Evolutionary conservation across 2,329 filamentous ascomycete genomes (phyloP).

Genomic region (Gremmenia infestans): DNA sequence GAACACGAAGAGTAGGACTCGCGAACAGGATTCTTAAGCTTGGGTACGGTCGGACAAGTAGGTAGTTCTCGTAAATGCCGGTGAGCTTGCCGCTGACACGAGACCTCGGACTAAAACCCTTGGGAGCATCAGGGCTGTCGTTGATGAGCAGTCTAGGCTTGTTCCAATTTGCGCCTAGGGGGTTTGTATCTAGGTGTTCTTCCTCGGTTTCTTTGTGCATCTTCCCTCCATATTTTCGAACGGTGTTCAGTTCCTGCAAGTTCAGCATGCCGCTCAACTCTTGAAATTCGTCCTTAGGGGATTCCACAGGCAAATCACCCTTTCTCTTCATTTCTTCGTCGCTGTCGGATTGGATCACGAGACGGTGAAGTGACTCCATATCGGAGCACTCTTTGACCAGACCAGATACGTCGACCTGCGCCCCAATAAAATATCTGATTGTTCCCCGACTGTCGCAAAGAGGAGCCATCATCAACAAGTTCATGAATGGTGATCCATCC

Average conservation of each 20-base stretch:
- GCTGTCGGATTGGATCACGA: slow-evolving; percentile 35
- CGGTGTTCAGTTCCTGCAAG: slow-evolving; percentile 58
- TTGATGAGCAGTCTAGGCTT: slow-evolving; percentile 39
- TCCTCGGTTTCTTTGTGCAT: slow-evolving; percentile 51
- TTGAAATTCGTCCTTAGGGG: slow-evolving; percentile 56
- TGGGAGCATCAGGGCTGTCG: slow-evolving; percentile 19
- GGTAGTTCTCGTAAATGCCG: slow-evolving; percentile 52
- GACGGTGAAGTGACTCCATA: slow-evolving; percentile 50
- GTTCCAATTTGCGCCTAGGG: slow-evolving; percentile 32
- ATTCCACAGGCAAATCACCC: slow-evolving; percentile 4
- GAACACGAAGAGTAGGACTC: slow-evolving; percentile 60
- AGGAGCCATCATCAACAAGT: slow-evolving; percentile 60
- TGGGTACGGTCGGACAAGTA: slow-evolving; percentile 62
- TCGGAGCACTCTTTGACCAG: slow-evolving; percentile 57
- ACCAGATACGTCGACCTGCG: slow-evolving; percentile 60
- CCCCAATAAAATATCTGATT: slow-evolving; percentile 60
- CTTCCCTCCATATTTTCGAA: slow-evolving; percentile 57
- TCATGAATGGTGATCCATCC: slow-evolving; percentile 64
- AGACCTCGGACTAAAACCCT: slow-evolving; percentile 1
- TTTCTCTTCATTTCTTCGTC: slow-evolving; percentile 20
- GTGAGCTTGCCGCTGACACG: slow-evolving; percentile 31
- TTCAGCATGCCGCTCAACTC: slow-evolving; percentile 68
- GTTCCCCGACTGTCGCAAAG: slow-evolving; percentile 57
- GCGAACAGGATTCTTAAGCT: slow-evolving; percentile 64
- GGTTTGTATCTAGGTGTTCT: slow-evolving; percentile 36